phyloP scores from a whole-genome alignment of 2,329 filamentous ascomycete genomes.

The Westerdykella aurantiaca region DNA sequence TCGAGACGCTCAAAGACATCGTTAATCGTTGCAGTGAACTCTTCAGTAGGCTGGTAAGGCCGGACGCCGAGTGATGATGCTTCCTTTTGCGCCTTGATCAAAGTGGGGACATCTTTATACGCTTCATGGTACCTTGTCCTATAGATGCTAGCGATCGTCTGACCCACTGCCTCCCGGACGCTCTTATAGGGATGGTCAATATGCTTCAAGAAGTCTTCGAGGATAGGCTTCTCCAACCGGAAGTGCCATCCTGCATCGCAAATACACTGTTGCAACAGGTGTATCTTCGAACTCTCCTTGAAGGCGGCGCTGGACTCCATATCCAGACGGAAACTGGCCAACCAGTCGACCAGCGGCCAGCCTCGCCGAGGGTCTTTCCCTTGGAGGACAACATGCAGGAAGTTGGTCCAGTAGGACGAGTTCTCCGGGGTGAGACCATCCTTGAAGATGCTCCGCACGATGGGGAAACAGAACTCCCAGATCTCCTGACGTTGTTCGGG shows the following conservation, averaged over 20 bases:
- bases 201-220: constrained; percentile 82
- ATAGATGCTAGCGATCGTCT: constrained; percentile 81
- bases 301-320: constrained; percentile 95
- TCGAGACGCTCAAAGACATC: constrained; percentile 76
- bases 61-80: constrained; percentile 77
- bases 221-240: constrained; percentile 78
- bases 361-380: constrained; percentile 83
- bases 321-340: constrained; percentile 82
- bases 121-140: constrained; percentile 92
- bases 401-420: constrained; percentile 88
- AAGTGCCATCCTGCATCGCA: constrained; percentile 94
- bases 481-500: constrained; percentile 66
- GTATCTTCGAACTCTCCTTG: constrained; percentile 96
- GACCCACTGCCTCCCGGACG: constrained; percentile 88
- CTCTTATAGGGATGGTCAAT: constrained; percentile 98
- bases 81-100: constrained; percentile 72
- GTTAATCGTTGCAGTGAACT: constrained; percentile 66
- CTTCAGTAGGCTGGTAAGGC: constrained; percentile 71
- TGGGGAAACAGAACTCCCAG: constrained; percentile 87
- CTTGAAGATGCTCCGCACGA: constrained; percentile 78
- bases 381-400: constrained; percentile 81
- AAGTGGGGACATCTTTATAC: constrained; percentile 68
- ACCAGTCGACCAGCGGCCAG: constrained; percentile 76
- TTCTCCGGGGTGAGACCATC: constrained; percentile 94
- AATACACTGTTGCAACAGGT: constrained; percentile 81